Evolutionary conservation across 1,284 basidiomycete genomes (phyloP), one percentile per base, ranked within the genome.

Genomic region (Ustilago bromivora): DNA sequence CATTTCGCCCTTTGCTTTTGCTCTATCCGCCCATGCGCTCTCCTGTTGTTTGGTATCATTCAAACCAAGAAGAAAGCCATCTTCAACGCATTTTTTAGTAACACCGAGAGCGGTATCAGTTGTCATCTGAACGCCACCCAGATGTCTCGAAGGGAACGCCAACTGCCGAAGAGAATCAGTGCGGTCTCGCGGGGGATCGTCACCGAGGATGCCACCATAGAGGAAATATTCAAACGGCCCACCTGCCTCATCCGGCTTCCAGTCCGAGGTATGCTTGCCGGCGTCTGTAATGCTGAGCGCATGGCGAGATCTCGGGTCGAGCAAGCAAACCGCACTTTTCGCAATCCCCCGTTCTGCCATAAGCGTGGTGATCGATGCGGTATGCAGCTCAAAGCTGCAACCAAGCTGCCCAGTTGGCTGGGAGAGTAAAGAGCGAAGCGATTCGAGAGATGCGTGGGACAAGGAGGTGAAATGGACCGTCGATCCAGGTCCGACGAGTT

Each of bases 21-120:
- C 35, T 5, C 17, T 61, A 46, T 76, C 73, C 2, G 65, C 60
- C 66, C 61, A 65, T 28, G 49, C 32, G 4, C 49, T 13, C 49
- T 80, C 74, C 36, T 73, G 74, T 17, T 63, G 3, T 15, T 55
- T 36, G 2, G 68, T 77, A 46, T 77, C 74, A n/a, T 61, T 36
- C 3, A 80, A 54, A 0, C 19, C 31, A 15, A 80, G 61, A 2
- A 70, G 52, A n/a, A 57, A 59, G 0, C 28, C 72, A 58, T 97
- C 94, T 71, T 93, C 88, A 0, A 96, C 92, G 15, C 97, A 92
- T 2, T 90, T 87, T 85, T 96, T 98, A 0, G 94, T 95, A 7
- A 98, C 96, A 9, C 93, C 94, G 0, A 98, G 89, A 0, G 96
- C 96, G 1, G 96, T 98, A 86, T 99, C 96, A 0, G 96, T 99